These are phyloP conservation scores for Aleurites moluccanus DNA, from an alignment of 441 rosid species.

Conservation along the genomic window DNA sequence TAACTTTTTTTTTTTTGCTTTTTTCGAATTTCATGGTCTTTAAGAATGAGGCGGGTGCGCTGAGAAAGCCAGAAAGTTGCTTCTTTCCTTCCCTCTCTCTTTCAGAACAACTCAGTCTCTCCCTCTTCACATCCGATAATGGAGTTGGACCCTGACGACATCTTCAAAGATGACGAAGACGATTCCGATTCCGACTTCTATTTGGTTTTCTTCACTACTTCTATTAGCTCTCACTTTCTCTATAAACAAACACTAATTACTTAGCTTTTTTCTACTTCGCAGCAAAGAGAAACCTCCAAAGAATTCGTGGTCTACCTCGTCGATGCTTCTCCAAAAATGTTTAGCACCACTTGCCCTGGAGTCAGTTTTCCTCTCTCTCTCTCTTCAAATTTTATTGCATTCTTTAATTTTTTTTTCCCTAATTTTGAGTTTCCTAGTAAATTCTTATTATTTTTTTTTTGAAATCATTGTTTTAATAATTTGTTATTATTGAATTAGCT, in stretches of 20 bases:
- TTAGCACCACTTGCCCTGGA: constrained; percentile 45
- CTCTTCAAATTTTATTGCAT: neutral
- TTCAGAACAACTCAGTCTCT: neutral
- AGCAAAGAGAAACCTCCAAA: constrained; percentile 65
- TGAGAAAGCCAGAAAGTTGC: neutral
- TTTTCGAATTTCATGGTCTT: too few species aligned
- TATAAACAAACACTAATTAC: neutral
- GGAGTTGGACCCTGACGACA: constrained; percentile 83
- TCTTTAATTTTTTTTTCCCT: neutral
- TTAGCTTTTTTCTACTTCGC: constrained; percentile 18
- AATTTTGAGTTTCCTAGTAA: neutral
- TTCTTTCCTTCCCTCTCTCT: neutral
- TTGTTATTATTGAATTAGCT: neutral
- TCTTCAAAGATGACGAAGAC: constrained; percentile 86
- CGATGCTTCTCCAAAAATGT: constrained; percentile 94
- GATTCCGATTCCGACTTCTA: constrained; percentile 61
- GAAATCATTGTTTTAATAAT: neutral
- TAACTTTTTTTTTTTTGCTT: too few species aligned
- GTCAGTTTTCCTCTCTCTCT: constrained; percentile 38
- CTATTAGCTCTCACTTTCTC: neutral
- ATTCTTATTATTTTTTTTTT: neutral
- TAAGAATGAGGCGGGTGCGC: neutral
- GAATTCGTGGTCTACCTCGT: constrained; percentile 72
- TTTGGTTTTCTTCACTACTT: constrained; percentile 42
- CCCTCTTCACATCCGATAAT: constrained; percentile 10